Percentiles rank a stretch among this genome's conserved stretches.
Conservation (phyloP, 2,329 filamentous ascomycete species). For the Colletotrichum gigasporum region DNA sequence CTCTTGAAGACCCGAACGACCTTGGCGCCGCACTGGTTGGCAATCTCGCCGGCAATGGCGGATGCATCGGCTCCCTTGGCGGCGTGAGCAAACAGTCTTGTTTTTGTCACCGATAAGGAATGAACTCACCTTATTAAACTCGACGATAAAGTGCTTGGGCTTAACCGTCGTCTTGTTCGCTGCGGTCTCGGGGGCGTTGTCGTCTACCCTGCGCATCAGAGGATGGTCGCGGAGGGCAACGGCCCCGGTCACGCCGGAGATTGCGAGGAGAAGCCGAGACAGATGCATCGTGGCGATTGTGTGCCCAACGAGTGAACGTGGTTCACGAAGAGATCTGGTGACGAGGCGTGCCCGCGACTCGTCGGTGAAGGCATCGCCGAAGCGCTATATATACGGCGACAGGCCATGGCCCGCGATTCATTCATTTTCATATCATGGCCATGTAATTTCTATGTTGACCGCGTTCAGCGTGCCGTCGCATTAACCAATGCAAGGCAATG, state of each 20-base stretch:
- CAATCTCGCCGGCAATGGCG: not conserved
- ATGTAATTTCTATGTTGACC: not conserved
- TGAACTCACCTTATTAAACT: slow-evolving; percentile 8
- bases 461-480: slow-evolving; percentile 2
- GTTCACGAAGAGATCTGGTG: not conserved
- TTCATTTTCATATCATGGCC: not conserved
- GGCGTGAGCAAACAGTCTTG: too few species aligned
- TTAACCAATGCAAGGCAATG: slow-evolving; percentile 1
- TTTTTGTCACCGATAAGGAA: too few species aligned
- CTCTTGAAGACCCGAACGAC: slow-evolving; percentile 34
- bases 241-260: slow-evolving; percentile 3
- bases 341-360: too few species aligned
- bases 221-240: not conserved
- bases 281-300: slow-evolving; percentile 1
- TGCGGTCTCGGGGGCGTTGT: slow-evolving; percentile 13
- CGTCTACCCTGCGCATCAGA: slow-evolving; percentile 14
- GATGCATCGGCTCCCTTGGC: slow-evolving; percentile 8
- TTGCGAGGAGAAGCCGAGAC: not conserved
- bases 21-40: slow-evolving; percentile 11
- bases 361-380: not conserved
- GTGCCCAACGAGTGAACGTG: not conserved
- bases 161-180: slow-evolving; percentile 9
- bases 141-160: slow-evolving; percentile 29
- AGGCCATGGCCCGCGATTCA: not conserved
- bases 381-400: not conserved